Conservation (phyloP, 306 rosid species). For the Oxytropis ochrocephala region DNA sequence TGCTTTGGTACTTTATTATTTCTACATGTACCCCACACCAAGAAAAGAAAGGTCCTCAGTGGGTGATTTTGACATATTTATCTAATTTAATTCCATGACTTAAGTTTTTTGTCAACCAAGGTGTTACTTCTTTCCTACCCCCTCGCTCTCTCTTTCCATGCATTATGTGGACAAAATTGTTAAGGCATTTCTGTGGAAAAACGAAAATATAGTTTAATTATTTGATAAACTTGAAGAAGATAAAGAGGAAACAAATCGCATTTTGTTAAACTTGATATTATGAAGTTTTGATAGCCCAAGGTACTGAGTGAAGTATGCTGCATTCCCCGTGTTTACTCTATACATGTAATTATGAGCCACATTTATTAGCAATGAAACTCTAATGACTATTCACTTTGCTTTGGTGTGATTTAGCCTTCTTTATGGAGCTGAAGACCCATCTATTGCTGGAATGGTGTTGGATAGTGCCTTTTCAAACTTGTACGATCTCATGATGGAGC, state of each 20-base stretch:
- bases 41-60: neutral
- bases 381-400: constrained; percentile 16
- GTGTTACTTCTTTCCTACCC: neutral
- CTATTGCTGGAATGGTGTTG: constrained; percentile 96
- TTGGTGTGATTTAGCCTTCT: constrained; percentile 65
- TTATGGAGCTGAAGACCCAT: constrained; percentile 98
- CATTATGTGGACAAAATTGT: neutral
- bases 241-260: neutral
- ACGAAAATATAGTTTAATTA: neutral
- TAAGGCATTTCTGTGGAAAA: neutral
- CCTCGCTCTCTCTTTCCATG: neutral
- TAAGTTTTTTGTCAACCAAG: neutral
- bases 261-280: neutral
- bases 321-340: neutral
- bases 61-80: neutral
- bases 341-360: constrained; percentile 3
- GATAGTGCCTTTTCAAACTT: constrained; percentile 97
- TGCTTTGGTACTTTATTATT: constrained; percentile 30
- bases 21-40: neutral
- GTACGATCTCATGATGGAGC: constrained; percentile 95
- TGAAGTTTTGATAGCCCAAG: neutral
- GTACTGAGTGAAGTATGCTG: neutral
- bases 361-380: neutral
- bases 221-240: neutral
- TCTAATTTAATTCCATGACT: constrained; percentile 1